phyloP scores from a whole-genome alignment of 179 eudicot genomes.

The Beta corolliflora region DNA sequence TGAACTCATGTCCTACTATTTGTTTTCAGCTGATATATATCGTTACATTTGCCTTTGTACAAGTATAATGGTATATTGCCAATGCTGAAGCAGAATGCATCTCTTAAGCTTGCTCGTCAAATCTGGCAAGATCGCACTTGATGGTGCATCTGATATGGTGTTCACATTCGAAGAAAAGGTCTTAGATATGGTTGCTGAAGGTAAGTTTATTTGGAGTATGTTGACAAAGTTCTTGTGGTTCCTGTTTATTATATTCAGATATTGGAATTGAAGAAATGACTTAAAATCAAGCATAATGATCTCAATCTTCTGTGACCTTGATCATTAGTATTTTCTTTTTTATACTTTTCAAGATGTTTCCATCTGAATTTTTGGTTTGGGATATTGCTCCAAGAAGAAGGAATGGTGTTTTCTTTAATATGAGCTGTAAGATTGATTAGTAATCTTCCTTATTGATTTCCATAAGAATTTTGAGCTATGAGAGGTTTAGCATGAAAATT shows the following conservation, averaged over 20 bases:
- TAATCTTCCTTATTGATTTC: neutral
- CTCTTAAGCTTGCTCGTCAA: conserved; percentile 85
- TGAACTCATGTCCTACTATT: neutral
- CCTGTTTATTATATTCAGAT: conserved; percentile 9
- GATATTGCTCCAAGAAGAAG: too few species aligned
- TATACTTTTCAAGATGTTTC: neutral
- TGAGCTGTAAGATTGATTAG: neutral
- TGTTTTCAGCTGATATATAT: neutral
- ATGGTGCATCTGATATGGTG: conserved; percentile 63
- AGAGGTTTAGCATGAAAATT: neutral
- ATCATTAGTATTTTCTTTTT: neutral
- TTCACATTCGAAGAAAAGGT: conserved; percentile 91
- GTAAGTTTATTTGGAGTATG: conserved; percentile 38
- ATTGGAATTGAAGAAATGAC: neutral
- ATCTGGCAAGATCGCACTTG: conserved; percentile 92
- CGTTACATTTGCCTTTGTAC: conserved; percentile 44
- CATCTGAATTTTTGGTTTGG: neutral
- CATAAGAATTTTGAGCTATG: neutral
- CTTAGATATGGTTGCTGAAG: conserved; percentile 95
- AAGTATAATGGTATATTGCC: conserved; percentile 92
- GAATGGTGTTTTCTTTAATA: neutral
- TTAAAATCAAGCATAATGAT: neutral
- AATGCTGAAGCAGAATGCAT: conserved; percentile 82
- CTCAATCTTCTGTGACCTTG: conserved; percentile 6
- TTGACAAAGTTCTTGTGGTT: neutral